Evolutionary conservation across 2,329 filamentous ascomycete genomes (phyloP).

Genomic region (Ophiostoma australiae): DNA sequence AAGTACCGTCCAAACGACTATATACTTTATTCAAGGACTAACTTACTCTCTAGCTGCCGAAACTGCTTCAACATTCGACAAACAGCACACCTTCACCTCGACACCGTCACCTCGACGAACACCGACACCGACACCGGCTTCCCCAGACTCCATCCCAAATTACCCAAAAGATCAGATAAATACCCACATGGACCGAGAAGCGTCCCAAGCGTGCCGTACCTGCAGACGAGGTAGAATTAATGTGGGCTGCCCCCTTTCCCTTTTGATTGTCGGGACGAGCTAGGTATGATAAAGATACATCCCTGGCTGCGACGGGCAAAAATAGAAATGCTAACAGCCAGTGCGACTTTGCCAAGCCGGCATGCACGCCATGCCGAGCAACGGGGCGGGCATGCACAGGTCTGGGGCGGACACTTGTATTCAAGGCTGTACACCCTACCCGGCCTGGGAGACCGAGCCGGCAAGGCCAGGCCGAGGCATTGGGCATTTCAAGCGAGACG

Average conservation of each 20-base stretch:
- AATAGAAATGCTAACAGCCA: background rate
- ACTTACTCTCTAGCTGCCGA: background rate
- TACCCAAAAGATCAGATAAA: background rate
- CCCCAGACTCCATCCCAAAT: background rate
- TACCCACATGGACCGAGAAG: conserved; percentile 6
- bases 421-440: background rate
- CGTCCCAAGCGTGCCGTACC: conserved; percentile 7
- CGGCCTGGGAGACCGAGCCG: background rate
- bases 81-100: background rate
- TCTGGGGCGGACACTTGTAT: background rate
- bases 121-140: background rate
- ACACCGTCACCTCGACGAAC: background rate
- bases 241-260: background rate
- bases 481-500: background rate
- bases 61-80: background rate
- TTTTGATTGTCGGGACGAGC: background rate
- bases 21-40: background rate
- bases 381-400: conserved; percentile 11
- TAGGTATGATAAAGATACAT: background rate
- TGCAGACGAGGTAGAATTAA: conserved; percentile 9
- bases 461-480: background rate
- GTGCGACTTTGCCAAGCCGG: conserved; percentile 17
- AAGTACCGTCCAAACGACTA: background rate
- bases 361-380: conserved; percentile 15
- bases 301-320: too few species aligned